Conservation (phyloP, 2,329 filamentous ascomycete genomes). For the Cercospora zeae-maydis region DNA sequence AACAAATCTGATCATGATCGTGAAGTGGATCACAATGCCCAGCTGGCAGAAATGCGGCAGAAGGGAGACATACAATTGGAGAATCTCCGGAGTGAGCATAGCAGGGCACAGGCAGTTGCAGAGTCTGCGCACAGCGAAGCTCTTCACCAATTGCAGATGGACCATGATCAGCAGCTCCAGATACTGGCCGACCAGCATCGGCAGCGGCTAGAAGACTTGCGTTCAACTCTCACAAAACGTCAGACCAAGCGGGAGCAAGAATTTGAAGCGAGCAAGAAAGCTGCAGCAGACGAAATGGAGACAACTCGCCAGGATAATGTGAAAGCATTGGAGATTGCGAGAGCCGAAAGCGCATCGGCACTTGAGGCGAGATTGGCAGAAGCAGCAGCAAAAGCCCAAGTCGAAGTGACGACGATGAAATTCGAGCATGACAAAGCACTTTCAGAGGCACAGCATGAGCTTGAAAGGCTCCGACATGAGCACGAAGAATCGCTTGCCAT, state of each 20-base stretch:
- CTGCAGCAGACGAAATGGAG: constrained; percentile 13
- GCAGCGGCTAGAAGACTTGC: constrained; percentile 10
- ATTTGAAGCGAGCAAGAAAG: constrained; percentile 6
- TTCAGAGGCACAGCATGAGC: constrained; percentile 16
- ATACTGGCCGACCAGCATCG: constrained; percentile 8
- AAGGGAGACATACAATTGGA: constrained; percentile 10
- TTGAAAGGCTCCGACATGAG: constrained; percentile 13
- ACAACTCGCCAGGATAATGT: constrained; percentile 14
- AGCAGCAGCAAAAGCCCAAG: constrained; percentile 16
- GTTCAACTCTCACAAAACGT: constrained; percentile 5
- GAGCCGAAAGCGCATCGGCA: constrained; percentile 13
- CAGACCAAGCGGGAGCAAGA: constrained; percentile 13
- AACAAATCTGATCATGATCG: constrained; percentile 1
- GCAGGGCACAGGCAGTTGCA: constrained; percentile 3
- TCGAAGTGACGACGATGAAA: constrained; percentile 8
- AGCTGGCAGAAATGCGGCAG: constrained; percentile 2
- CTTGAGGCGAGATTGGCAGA: constrained; percentile 18
- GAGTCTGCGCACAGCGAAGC: constrained; percentile 6
- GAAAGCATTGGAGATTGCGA: constrained; percentile 3
- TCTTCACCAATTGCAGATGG: constrained; percentile 4
- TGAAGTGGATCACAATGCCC: constrained; percentile 5
- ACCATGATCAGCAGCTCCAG: constrained; percentile 10
- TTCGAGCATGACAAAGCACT: constrained; percentile 15
- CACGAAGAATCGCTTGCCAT: constrained; percentile 18
- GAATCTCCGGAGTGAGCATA: constrained; percentile 11